Percentiles rank a stretch among this genome's conserved stretches.
phyloP scores from a whole-genome alignment of 129 eudicot species.

The Gnaphalium uliginosum region DNA sequence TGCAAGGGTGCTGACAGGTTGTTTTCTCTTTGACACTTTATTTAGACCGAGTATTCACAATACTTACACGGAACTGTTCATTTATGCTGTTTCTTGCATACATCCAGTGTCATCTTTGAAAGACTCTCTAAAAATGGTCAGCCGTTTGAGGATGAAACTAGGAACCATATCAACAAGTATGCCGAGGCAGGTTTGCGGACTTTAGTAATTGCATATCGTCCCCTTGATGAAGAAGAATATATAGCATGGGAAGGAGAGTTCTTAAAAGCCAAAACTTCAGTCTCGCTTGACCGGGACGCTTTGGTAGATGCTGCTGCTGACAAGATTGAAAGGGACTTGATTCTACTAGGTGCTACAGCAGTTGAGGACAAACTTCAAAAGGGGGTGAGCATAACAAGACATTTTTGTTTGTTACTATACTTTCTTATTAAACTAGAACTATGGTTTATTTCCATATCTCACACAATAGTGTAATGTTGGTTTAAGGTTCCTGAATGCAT shows the following conservation, averaged over 20 bases:
- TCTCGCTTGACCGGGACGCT: conserved; percentile 71
- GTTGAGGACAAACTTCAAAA: conserved; percentile 97
- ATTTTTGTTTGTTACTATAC: background rate
- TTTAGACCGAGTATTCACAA: conserved; percentile 2
- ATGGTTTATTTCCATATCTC: conserved; percentile 1
- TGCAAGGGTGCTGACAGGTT: conserved; percentile 99
- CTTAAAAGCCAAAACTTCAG: conserved; percentile 58
- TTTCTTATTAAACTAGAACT: background rate
- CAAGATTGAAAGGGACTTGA: conserved; percentile 72
- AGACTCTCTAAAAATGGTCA: conserved; percentile 60
- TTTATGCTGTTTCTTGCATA: conserved; percentile 15
- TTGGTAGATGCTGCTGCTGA: conserved; percentile 79
- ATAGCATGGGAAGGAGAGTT: conserved; percentile 76
- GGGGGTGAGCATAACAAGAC: conserved; percentile 56
- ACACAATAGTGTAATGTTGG: conserved; percentile 24
- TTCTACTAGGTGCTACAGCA: conserved; percentile 97
- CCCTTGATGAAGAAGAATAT: conserved; percentile 72
- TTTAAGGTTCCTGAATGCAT: conserved; percentile 94
- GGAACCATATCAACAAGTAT: conserved; percentile 68
- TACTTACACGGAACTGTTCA: background rate
- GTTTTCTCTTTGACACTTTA: conserved; percentile 18
- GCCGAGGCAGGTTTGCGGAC: conserved; percentile 97
- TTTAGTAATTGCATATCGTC: conserved; percentile 75
- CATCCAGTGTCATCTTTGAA: conserved; percentile 86
- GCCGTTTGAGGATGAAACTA: conserved; percentile 57